Evolutionary conservation across 2,329 filamentous ascomycete genomes (phyloP), one percentile per base, ranked within the genome.

Genomic region (Hysterium pulicare): DNA sequence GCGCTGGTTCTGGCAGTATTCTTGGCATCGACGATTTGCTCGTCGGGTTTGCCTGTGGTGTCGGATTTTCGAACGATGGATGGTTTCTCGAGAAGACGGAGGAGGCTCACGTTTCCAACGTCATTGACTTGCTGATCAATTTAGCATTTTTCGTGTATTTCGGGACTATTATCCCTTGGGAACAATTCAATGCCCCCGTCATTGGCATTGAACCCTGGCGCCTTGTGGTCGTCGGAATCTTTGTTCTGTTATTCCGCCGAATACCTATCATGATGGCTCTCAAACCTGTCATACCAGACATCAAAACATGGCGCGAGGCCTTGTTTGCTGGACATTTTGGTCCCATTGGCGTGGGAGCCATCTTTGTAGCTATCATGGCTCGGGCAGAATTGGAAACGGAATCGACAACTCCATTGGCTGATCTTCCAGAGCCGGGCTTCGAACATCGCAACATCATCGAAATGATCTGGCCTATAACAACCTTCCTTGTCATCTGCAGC

Each of bases 61-160:
- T 98, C n/a, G 93, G 93, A 41, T 98, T 98, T 74, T 96, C 90
- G 55, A 98, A 98, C 67, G 93, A 98, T 62, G 93, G 93, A 52
- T 98, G 93, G 93, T 98, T 98, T 59, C 87, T 87, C 13, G 87
- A 96, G 61, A 96, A 96, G 75, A 98, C 93, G 0, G 93, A 98
- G 64, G 93, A 98, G 68, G 91, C 93, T 0, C 93, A 97, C 65
- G 93, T 98, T 8, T 97, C 91, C 66, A 97, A 98, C 81, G 93
- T 98, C 64, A 98, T 98, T 61, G 93, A 98, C 74, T 70, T 98
- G 65, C 74, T 98, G 47, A 83, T 98, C 72, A 98, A 98, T 69
- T 79, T 98, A 82, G 81, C 91, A 2, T 98, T 97, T 69, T 98
- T 98, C 67, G 93, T 98, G 55, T 98, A 93, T 66, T 86, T 98